Evolutionary conservation across 2,329 filamentous ascomycete species (phyloP).

Genomic region (Trichophyton equinum): DNA sequence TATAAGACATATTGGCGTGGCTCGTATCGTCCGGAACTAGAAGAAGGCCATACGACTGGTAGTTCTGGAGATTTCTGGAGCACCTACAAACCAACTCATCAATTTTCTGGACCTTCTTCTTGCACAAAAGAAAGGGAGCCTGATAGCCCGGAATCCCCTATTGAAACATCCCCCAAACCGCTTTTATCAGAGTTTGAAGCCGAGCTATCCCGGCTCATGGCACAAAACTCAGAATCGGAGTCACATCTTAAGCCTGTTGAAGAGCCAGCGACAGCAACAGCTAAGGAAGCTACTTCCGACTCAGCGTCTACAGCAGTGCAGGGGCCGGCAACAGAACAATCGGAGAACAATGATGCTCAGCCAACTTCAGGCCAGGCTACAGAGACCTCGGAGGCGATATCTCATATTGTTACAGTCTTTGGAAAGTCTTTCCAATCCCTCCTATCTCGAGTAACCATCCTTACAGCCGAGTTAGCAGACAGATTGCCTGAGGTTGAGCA

Average conservation of each 20-base stretch:
- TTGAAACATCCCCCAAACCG: constrained; percentile 19
- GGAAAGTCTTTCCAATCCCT: constrained; percentile 24
- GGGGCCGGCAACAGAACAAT: background rate
- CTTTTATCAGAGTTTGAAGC: constrained; percentile 30
- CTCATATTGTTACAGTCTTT: constrained; percentile 20
- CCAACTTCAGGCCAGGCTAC: background rate
- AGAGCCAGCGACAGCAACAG: background rate
- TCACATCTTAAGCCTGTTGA: constrained; percentile 10
- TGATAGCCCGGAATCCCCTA: constrained; percentile 12
- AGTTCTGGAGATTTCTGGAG: constrained; percentile 1
- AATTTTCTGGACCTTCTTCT: background rate
- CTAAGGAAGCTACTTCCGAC: background rate
- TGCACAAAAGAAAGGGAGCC: constrained; percentile 10
- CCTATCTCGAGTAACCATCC: constrained; percentile 23
- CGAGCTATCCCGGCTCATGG: constrained; percentile 27
- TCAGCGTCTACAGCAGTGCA: constrained; percentile 1
- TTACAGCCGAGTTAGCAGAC: constrained; percentile 26
- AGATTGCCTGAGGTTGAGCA: constrained; percentile 29
- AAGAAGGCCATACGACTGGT: background rate
- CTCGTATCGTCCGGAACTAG: background rate
- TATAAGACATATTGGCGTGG: background rate
- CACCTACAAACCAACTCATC: constrained; percentile 1
- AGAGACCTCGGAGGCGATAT: constrained; percentile 9
- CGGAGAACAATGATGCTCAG: background rate
- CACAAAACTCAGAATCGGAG: background rate